Percentiles rank a stretch among this genome's conserved stretches.
phyloP scores from a whole-genome alignment of 768 basidiomycete genomes.

The Pulveroboletus sp. region DNA sequence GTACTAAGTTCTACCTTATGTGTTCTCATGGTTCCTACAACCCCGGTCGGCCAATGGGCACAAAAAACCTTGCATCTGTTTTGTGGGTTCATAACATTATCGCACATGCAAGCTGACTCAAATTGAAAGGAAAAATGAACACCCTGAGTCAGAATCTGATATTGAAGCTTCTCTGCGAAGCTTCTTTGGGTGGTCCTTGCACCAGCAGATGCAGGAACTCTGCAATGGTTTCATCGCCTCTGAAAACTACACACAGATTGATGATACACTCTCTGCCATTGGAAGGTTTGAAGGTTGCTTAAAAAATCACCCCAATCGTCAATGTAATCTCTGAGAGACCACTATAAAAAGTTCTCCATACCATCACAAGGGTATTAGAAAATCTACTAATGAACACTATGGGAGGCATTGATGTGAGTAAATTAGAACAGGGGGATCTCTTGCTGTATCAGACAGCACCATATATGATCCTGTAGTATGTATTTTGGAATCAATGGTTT shows the following conservation, averaged over 20 bases:
- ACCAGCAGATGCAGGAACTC: background rate
- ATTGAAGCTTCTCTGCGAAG: background rate
- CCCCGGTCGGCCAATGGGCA: too few species aligned
- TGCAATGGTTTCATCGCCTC: background rate
- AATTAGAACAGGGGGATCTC: background rate
- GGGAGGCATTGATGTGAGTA: background rate
- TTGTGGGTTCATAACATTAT: too few species aligned
- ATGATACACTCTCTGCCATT: background rate
- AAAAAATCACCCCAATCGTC: background rate
- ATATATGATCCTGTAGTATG: background rate
- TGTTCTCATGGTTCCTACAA: too few species aligned
- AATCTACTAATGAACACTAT: background rate
- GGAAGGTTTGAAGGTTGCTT: background rate
- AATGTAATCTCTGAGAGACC: background rate
- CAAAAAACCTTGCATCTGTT: too few species aligned
- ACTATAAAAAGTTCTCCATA: too few species aligned
- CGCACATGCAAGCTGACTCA: too few species aligned
- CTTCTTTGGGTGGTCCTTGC: too few species aligned
- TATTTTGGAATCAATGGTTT: background rate
- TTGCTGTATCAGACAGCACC: background rate
- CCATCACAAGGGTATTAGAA: background rate
- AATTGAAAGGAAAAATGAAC: too few species aligned
- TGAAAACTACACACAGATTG: background rate
- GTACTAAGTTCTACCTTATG: too few species aligned
- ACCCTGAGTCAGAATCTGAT: background rate